Evolutionary conservation across 139 green algal genomes (phyloP).

Genomic region (Micractinium sp.): DNA sequence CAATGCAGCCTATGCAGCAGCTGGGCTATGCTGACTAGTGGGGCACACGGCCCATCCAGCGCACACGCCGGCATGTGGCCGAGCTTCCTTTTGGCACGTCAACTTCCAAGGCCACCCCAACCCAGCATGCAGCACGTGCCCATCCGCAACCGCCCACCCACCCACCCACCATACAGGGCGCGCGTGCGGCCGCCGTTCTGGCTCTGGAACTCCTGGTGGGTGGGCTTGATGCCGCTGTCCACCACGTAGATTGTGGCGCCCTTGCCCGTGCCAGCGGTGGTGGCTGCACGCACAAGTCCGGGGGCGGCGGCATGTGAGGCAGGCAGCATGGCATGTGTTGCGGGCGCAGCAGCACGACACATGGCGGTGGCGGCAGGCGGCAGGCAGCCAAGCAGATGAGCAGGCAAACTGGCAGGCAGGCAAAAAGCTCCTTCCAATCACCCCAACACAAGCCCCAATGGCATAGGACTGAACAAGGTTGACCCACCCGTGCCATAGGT

Average conservation of each 20-base stretch:
- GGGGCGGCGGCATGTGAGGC: not conserved
- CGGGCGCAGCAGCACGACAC: not conserved
- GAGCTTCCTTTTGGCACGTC: too few species aligned
- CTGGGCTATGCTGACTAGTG: too few species aligned
- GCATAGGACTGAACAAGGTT: too few species aligned
- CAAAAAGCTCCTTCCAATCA: not conserved
- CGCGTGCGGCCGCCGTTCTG: constrained; percentile 19
- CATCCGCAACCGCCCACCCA: not conserved
- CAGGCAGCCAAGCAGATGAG: too few species aligned
- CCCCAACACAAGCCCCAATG: not conserved
- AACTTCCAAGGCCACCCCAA: not conserved
- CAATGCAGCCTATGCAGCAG: too few species aligned
- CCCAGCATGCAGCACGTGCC: not conserved
- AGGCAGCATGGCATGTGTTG: not conserved
- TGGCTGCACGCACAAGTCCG: too few species aligned
- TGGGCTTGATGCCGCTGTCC: constrained; percentile 66
- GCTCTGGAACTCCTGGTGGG: constrained; percentile 70
- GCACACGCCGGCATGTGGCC: too few species aligned
- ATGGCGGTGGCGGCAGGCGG: not conserved
- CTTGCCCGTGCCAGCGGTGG: constrained; percentile 42
- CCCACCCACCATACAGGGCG: constrained; percentile 30
- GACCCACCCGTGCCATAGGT: constrained; percentile 22
- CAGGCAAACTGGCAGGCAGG: not conserved
- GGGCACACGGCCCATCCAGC: too few species aligned
- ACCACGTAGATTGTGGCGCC: constrained; percentile 80